Evolutionary conservation across 768 basidiomycete genomes (phyloP).

Genomic region (Boletales sp.): DNA sequence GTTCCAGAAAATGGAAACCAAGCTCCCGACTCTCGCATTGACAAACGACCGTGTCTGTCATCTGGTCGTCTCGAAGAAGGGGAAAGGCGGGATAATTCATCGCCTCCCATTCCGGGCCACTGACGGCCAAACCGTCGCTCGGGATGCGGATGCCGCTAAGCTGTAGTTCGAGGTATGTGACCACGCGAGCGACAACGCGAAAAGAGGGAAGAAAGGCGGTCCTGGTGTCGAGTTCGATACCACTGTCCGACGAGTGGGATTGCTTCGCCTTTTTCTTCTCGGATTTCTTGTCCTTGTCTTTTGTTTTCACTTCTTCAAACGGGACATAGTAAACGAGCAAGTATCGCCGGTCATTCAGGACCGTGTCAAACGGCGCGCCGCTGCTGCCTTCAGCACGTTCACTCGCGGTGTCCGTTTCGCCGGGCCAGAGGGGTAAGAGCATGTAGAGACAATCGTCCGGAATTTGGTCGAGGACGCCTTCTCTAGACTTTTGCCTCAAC

Average conservation of each 20-base stretch:
- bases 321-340: constrained; percentile 80
- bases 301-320: constrained; percentile 24
- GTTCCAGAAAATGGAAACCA: constrained; percentile 76
- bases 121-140: constrained; percentile 63
- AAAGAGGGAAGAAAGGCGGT: constrained; percentile 59
- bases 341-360: constrained; percentile 55
- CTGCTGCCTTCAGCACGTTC: constrained; percentile 18
- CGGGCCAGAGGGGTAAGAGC: constrained; percentile 83
- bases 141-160: constrained; percentile 73
- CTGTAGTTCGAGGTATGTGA: constrained; percentile 68
- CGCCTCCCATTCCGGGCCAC: constrained; percentile 53
- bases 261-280: constrained; percentile 32
- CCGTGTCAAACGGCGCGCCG: constrained; percentile 37
- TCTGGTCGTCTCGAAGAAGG: constrained; percentile 32
- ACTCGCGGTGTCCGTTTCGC: constrained; percentile 56
- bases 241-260: constrained; percentile 27
- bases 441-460: constrained; percentile 73
- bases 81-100: constrained; percentile 32
- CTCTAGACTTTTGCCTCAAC: constrained; percentile 16
- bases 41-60: constrained; percentile 48
- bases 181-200: constrained; percentile 69
- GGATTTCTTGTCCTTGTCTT: constrained; percentile 22
- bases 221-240: constrained; percentile 35
- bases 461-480: constrained; percentile 56
- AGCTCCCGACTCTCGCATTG: constrained; percentile 56